These are phyloP conservation scores for Talaromyces atroroseus DNA, from an alignment of 2,329 filamentous ascomycete genomes.

Conservation along the genomic window DNA sequence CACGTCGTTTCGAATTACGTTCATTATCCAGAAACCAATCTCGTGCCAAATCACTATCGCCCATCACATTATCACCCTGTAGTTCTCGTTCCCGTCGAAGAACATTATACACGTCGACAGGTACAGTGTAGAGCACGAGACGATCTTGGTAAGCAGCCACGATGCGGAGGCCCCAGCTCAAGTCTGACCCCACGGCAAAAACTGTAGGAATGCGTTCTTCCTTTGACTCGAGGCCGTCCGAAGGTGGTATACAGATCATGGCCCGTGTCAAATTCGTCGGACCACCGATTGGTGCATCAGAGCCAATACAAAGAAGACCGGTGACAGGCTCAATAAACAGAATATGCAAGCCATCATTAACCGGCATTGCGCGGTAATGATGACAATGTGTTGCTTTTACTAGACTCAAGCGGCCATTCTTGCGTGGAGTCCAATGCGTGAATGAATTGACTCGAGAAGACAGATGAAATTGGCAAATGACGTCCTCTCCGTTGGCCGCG, in stretches of 20 bases:
- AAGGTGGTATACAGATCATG: constrained; percentile 49
- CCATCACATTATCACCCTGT: constrained; percentile 29
- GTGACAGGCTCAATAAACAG: constrained; percentile 59
- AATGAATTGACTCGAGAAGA: constrained; percentile 24
- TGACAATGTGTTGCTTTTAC: constrained; percentile 47
- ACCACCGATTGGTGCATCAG: constrained; percentile 55
- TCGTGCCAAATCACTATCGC: constrained; percentile 27
- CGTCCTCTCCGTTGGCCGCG: constrained; percentile 17
- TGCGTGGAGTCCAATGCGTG: constrained; percentile 20
- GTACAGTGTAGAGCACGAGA: constrained; percentile 58
- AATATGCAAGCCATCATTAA: constrained; percentile 61
- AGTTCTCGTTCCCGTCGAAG: constrained; percentile 29
- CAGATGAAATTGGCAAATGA: constrained; percentile 26
- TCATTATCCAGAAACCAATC: constrained; percentile 30
- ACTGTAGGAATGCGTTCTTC: constrained; percentile 40
- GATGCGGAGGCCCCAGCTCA: constrained; percentile 54
- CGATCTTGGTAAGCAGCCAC: constrained; percentile 50
- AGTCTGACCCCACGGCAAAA: constrained; percentile 54
- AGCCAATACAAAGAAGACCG: constrained; percentile 55
- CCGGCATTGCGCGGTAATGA: constrained; percentile 58
- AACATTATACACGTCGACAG: constrained; percentile 50
- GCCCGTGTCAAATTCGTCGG: constrained; percentile 55
- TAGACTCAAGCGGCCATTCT: constrained; percentile 24
- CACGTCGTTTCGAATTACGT: constrained; percentile 22
- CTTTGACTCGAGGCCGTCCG: constrained; percentile 14